Percentiles rank a stretch among this genome's conserved stretches.
Conservation (phyloP, 352 stramenopile genomes). For the Phytophthora colocasiae region DNA sequence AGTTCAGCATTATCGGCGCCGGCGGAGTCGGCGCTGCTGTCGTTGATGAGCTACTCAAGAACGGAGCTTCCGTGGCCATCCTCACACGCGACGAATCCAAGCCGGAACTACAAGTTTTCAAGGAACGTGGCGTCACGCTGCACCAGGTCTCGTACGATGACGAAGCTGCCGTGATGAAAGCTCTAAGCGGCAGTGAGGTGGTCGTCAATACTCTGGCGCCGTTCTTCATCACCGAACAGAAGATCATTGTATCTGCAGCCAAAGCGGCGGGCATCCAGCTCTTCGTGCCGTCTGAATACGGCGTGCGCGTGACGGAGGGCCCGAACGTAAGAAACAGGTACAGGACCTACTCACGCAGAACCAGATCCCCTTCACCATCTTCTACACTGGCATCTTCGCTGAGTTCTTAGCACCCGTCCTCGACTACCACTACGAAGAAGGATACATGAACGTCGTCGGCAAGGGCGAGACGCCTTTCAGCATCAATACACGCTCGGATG, state of each 20-base stretch:
- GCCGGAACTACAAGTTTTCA: not conserved
- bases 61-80: not conserved
- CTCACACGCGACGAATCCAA: not conserved
- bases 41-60: not conserved
- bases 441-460: conserved; percentile 19
- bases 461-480: conserved; percentile 24
- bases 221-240: conserved; percentile 10
- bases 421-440: conserved; percentile 31
- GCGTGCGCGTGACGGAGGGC: conserved; percentile 14
- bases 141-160: not conserved
- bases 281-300: conserved; percentile 30
- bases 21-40: conserved; percentile 24
- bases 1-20: conserved; percentile 32
- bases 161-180: not conserved
- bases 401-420: conserved; percentile 14
- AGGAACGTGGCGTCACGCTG: not conserved
- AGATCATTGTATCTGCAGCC: conserved; percentile 6
- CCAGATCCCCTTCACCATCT: conserved; percentile 28
- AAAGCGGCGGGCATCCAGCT: conserved; percentile 32
- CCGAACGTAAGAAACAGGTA: conserved; percentile 28
- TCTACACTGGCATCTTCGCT: conserved; percentile 26
- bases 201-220: not conserved
- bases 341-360: conserved; percentile 26
- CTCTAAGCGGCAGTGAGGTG: not conserved
- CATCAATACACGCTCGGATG: conserved; percentile 16